phyloP scores from a whole-genome alignment of 78 protist species.

The Trichosphaerium sp. region DNA sequence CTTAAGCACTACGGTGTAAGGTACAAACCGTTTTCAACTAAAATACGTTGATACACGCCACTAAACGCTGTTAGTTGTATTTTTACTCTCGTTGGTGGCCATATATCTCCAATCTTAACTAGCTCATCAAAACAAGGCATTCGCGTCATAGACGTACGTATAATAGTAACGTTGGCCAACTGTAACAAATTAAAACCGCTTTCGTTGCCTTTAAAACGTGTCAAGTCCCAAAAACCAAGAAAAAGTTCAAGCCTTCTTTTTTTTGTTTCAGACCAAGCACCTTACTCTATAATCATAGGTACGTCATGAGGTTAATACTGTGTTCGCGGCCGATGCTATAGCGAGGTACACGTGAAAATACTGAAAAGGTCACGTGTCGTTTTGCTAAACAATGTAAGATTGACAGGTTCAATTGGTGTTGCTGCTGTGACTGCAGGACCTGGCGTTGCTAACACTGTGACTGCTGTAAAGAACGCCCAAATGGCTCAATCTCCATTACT shows the following conservation, averaged over 20 bases:
- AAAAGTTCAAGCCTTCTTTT: no score
- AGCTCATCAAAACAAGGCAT: constrained; percentile 19
- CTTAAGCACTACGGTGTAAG: constrained; percentile 46
- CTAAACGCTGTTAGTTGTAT: no score
- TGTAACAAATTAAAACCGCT: not conserved
- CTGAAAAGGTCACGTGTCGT: no score
- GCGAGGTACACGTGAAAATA: no score
- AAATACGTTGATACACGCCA: no score
- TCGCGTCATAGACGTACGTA: constrained; percentile 43
- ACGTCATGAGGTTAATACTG: constrained; percentile 66
- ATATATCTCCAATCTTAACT: constrained; percentile 59
- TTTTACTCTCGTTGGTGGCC: constrained; percentile 65
- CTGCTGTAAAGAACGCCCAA: constrained; percentile 74
- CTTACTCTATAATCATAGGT: not conserved
- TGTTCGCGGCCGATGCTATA: constrained; percentile 77
- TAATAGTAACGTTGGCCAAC: not conserved
- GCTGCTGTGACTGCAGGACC: constrained; percentile 81
- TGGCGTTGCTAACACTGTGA: constrained; percentile 72
- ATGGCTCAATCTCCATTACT: constrained; percentile 68
- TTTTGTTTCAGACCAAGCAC: not conserved
- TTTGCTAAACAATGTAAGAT: no score
- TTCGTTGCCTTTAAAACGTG: not conserved
- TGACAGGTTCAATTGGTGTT: constrained; percentile 67
- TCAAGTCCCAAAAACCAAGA: no score
- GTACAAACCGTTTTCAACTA: no score